Evolutionary conservation across 371 early-diverging fungal genomes (phyloP), one percentile per base, ranked within the genome.

Genomic region (Batkoa obscura): DNA sequence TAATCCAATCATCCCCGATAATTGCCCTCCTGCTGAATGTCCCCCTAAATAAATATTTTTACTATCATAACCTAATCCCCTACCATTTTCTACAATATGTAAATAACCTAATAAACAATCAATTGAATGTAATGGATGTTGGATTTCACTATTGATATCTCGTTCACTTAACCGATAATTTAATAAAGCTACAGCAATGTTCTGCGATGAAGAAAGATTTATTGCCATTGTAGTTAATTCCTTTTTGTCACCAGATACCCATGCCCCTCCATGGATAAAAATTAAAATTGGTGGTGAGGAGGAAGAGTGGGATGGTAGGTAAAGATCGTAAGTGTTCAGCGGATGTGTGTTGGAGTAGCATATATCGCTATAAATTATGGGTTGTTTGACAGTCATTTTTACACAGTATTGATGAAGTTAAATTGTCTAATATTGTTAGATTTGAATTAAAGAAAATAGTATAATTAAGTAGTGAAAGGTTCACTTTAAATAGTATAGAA

Each of bases 221-320:
- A 37, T 39, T 8, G 53, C 53, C 35, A 53, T 38, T 32, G 12
- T 13, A 15, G 17, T 5, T n/a, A 53, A 53, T n/a, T 32, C 32
- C 6, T 30, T 23, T 38, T 35, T 53, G 1, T 53, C 34, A 13
- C 34, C 53, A 23, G 38, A 37, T n/a, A 53, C 53, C 53, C 53
- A 53, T 13, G 53, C 53, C 3, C 53, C 53, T 15, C 53, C 53
- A 53, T 53, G 53, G n/a, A 53, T 53, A 36, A 36, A 53, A 9
- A 53, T 39, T 15, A 53, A 53, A 30, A 53, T 37, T 9, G 53
- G 53, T 23, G 23, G 23, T 23, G 23, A 23, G 23, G 23, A 23
- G 23, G 23, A 23, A 23, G 23, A 23, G 23, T 23, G 23, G 23
- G 23, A 23, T 23, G 23, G 23, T 23, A 23, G 23, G 23, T 23